Conservation (phyloP, 768 basidiomycete genomes). For the Fistulinella prunicolor region DNA sequence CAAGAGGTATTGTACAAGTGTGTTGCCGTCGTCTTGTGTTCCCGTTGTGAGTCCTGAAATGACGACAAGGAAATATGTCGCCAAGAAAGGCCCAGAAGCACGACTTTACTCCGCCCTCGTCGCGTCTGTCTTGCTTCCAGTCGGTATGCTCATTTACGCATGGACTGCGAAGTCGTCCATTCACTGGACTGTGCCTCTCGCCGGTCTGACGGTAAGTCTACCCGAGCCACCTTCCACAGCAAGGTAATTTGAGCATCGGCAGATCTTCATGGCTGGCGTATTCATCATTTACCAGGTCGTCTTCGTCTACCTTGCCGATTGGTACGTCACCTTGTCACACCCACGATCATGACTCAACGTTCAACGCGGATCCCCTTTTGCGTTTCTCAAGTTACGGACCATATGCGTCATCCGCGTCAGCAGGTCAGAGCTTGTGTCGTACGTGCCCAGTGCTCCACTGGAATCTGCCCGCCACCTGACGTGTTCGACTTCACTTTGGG, state of each 20-base stretch:
- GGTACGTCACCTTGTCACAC: conserved; percentile 34
- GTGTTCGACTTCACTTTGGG: conserved; percentile 17
- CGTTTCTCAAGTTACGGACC: conserved; percentile 42
- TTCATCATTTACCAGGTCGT: conserved; percentile 58
- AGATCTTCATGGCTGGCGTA: conserved; percentile 50
- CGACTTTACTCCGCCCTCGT: conserved; percentile 56
- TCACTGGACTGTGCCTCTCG: conserved; percentile 52
- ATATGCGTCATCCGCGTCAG: conserved; percentile 67
- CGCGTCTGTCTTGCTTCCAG: conserved; percentile 52
- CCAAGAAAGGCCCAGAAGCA: conserved; percentile 49
- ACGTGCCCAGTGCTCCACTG: conserved; percentile 20
- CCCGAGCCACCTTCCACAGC: background rate
- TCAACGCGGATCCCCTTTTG: background rate
- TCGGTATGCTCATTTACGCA: conserved; percentile 69
- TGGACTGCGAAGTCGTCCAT: conserved; percentile 57
- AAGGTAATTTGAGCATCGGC: background rate
- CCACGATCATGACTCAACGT: background rate
- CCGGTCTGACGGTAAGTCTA: conserved; percentile 25
- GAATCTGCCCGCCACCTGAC: conserved; percentile 1
- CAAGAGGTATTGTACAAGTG: conserved; percentile 53
- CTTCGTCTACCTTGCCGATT: conserved; percentile 64
- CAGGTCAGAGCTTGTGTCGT: conserved; percentile 63
- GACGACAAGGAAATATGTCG: conserved; percentile 28
- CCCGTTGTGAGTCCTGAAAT: background rate
- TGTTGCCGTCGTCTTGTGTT: conserved; percentile 10